These are phyloP conservation scores for Heterobasidion annosum DNA, from an alignment of 1,284 basidiomycete species.

Conservation along the genomic window DNA sequence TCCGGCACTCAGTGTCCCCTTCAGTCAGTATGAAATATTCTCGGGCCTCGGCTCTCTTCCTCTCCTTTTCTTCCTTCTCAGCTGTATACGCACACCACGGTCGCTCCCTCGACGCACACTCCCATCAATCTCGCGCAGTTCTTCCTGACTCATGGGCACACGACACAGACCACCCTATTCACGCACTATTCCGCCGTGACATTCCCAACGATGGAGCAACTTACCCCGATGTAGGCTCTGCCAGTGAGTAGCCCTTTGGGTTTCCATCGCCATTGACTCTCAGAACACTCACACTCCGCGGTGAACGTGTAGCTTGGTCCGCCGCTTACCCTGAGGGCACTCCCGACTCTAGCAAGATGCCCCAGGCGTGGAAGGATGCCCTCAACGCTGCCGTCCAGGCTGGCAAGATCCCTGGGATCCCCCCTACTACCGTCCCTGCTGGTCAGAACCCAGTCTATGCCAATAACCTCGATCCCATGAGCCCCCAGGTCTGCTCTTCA, in stretches of 20 bases:
- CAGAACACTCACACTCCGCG: neutral
- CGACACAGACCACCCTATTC: conserved; percentile 29
- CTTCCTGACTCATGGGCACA: conserved; percentile 17
- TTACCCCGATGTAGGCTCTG: conserved; percentile 8
- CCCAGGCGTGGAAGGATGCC: conserved; percentile 59
- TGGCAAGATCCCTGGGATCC: conserved; percentile 67
- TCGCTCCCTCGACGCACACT: conserved; percentile 1
- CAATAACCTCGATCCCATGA: conserved; percentile 37
- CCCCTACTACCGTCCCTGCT: conserved; percentile 31
- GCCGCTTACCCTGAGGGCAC: conserved; percentile 37
- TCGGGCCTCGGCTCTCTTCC: neutral
- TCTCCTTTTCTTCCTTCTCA: neutral
- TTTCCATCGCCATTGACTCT: neutral
- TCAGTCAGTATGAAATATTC: neutral
- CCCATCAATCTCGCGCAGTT: neutral
- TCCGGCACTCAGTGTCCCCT: neutral
- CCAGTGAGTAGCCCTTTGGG: conserved; percentile 2
- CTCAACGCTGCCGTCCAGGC: conserved; percentile 53
- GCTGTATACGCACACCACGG: neutral
- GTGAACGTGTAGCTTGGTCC: conserved; percentile 41
- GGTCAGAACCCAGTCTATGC: conserved; percentile 49
- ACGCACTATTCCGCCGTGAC: conserved; percentile 45
- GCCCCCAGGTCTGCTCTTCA: conserved; percentile 52
- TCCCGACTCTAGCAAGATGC: conserved; percentile 38
- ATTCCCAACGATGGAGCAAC: conserved; percentile 3